Evolutionary conservation across 1,284 basidiomycete genomes (phyloP).

Genomic region (Anthracocystis walkeri): DNA sequence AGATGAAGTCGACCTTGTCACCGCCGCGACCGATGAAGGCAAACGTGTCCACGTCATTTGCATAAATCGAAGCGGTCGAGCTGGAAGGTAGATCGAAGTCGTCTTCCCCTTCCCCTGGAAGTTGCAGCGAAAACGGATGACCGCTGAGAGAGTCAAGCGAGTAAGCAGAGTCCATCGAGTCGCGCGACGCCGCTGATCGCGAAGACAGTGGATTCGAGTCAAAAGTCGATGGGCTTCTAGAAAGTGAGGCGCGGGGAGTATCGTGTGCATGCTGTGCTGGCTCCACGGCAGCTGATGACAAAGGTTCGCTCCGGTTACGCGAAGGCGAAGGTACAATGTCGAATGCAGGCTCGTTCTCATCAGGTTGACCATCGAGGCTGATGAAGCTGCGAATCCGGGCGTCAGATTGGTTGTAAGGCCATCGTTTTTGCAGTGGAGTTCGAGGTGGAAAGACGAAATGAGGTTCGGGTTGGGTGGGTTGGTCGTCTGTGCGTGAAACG

Average conservation of each 20-base stretch:
- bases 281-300: background rate
- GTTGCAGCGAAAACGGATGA: conserved; percentile 36
- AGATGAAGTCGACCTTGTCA: conserved; percentile 4
- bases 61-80: conserved; percentile 19
- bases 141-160: conserved; percentile 27
- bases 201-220: conserved; percentile 16
- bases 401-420: conserved; percentile 1
- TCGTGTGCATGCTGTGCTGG: background rate
- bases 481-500: background rate
- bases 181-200: conserved; percentile 19
- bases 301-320: conserved; percentile 16
- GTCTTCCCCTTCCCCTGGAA: conserved; percentile 18
- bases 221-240: conserved; percentile 1
- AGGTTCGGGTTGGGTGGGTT: conserved; percentile 2
- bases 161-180: conserved; percentile 32
- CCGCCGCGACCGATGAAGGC: conserved; percentile 7
- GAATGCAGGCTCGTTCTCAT: conserved; percentile 39
- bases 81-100: conserved; percentile 10
- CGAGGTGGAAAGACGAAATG: conserved; percentile 36
- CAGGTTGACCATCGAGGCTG: conserved; percentile 16
- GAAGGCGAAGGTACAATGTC: conserved; percentile 43
- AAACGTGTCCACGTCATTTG: conserved; percentile 12
- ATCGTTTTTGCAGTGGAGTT: background rate
- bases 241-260: conserved; percentile 3
- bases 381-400: conserved; percentile 17